phyloP scores from a whole-genome alignment of 2,329 filamentous ascomycete species.

The Penicillium sp. region DNA sequence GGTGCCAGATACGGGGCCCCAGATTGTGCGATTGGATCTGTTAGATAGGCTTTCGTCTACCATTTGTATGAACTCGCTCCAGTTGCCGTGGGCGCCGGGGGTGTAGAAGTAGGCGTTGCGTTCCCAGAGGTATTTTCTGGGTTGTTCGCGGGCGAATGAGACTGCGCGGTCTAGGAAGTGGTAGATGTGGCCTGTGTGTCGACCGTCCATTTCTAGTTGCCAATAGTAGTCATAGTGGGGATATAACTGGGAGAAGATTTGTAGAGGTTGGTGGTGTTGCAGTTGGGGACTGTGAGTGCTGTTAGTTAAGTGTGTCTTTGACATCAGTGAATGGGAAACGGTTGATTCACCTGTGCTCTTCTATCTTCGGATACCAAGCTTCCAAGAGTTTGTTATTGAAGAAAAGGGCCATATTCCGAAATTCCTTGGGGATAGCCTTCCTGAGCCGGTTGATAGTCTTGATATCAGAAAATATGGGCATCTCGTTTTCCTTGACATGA shows the following conservation, averaged over 20 bases:
- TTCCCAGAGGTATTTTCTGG: slow-evolving; percentile 74
- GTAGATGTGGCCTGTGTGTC: slow-evolving; percentile 66
- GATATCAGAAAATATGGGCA: slow-evolving; percentile 72
- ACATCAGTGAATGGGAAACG: neutral
- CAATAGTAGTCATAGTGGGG: slow-evolving; percentile 67
- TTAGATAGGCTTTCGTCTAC: slow-evolving; percentile 48
- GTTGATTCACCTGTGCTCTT: slow-evolving; percentile 28
- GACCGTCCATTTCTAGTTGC: slow-evolving; percentile 71
- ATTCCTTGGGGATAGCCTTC: slow-evolving; percentile 33
- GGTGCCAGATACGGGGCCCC: slow-evolving; percentile 25
- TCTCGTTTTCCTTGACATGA: slow-evolving; percentile 71
- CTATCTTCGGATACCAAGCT: slow-evolving; percentile 31
- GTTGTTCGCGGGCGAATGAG: slow-evolving; percentile 66
- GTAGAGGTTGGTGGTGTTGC: slow-evolving; percentile 56
- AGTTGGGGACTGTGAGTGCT: slow-evolving; percentile 22
- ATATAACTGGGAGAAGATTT: slow-evolving; percentile 63
- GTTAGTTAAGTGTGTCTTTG: neutral
- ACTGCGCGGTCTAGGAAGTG: slow-evolving; percentile 70
- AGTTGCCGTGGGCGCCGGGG: slow-evolving; percentile 66
- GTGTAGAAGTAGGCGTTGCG: slow-evolving; percentile 75
- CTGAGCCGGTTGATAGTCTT: slow-evolving; percentile 62
- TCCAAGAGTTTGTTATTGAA: slow-evolving; percentile 33
- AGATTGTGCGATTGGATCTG: slow-evolving; percentile 22
- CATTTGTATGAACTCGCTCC: slow-evolving; percentile 68
- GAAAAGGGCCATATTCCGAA: slow-evolving; percentile 38